phyloP scores from a whole-genome alignment of 177 flowering plant species.

The Vitis hybrid region DNA sequence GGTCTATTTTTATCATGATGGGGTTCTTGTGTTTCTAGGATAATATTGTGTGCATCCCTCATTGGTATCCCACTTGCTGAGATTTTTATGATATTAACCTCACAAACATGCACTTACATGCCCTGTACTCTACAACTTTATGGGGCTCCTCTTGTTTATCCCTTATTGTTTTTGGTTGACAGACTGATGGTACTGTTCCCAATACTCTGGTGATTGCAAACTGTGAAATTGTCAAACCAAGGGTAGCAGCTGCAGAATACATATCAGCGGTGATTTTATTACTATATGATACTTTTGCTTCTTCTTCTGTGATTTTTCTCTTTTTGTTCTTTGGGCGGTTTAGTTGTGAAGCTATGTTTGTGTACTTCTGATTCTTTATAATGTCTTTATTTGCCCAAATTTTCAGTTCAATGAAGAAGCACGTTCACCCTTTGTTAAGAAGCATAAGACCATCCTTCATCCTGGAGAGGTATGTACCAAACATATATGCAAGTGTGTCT shows the following conservation, averaged over 20 bases:
- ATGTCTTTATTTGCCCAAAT: slow-evolving; percentile 1
- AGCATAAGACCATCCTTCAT: slow-evolving; percentile 96
- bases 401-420: slow-evolving; percentile 97
- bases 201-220: slow-evolving; percentile 96
- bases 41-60: too few relatives aligned
- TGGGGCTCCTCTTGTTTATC: not conserved
- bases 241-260: slow-evolving; percentile 99
- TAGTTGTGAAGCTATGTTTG: not conserved
- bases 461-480: slow-evolving; percentile 81
- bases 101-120: too few relatives aligned
- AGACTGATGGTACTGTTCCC: slow-evolving; percentile 99
- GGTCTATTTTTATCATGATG: too few relatives aligned
- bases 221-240: slow-evolving; percentile 93
- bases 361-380: not conserved
- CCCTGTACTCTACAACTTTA: not conserved
- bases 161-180: slow-evolving; percentile 9
- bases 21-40: too few relatives aligned
- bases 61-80: too few relatives aligned
- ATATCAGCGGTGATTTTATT: slow-evolving; percentile 69
- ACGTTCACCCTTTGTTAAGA: slow-evolving; percentile 97
- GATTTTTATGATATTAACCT: too few relatives aligned
- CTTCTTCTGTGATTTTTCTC: not conserved
- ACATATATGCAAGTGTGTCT: not conserved
- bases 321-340: not conserved
- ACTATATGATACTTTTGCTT: not conserved